phyloP scores from a whole-genome alignment of 768 basidiomycete species.

The Boletus vinaceobasis region DNA sequence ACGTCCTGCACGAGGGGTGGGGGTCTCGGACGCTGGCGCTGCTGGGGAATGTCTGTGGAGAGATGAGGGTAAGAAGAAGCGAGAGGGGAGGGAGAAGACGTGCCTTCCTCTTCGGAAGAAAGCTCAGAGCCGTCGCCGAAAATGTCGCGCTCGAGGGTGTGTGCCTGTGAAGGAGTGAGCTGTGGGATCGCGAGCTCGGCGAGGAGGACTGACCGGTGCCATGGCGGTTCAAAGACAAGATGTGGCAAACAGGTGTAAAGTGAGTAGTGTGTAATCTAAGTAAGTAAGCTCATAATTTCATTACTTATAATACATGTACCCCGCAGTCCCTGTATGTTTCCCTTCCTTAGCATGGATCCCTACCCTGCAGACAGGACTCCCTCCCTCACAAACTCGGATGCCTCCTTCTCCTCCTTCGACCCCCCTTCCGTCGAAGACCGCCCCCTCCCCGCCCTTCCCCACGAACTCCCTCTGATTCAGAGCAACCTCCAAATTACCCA shows the following conservation, averaged over 20 bases:
- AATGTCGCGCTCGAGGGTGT: slow-evolving; percentile 62
- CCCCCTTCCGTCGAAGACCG: slow-evolving; percentile 18
- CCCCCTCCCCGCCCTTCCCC: slow-evolving; percentile 21
- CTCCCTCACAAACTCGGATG: slow-evolving; percentile 29
- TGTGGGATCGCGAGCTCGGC: too few relatives aligned
- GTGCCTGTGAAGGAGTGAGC: neutral
- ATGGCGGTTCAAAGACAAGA: slow-evolving; percentile 7
- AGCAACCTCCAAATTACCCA: neutral
- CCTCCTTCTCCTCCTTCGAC: slow-evolving; percentile 20
- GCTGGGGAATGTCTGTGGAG: slow-evolving; percentile 40
- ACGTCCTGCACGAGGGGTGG: slow-evolving; percentile 33
- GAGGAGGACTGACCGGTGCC: slow-evolving; percentile 6
- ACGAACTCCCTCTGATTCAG: neutral
- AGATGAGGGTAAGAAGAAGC: neutral
- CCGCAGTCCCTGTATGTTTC: slow-evolving; percentile 2
- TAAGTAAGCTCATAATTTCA: too few relatives aligned
- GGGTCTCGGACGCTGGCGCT: slow-evolving; percentile 35
- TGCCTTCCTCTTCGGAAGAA: slow-evolving; percentile 66
- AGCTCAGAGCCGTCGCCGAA: slow-evolving; percentile 87
- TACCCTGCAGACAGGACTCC: slow-evolving; percentile 21
- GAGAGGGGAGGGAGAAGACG: neutral
- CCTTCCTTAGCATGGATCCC: slow-evolving; percentile 24
- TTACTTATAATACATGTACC: neutral
- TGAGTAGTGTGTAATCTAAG: neutral
- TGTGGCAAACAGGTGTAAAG: slow-evolving; percentile 13